Evolutionary conservation across 2,329 filamentous ascomycete species (phyloP).

Genomic region (Pseudogymnoascus sp.): DNA sequence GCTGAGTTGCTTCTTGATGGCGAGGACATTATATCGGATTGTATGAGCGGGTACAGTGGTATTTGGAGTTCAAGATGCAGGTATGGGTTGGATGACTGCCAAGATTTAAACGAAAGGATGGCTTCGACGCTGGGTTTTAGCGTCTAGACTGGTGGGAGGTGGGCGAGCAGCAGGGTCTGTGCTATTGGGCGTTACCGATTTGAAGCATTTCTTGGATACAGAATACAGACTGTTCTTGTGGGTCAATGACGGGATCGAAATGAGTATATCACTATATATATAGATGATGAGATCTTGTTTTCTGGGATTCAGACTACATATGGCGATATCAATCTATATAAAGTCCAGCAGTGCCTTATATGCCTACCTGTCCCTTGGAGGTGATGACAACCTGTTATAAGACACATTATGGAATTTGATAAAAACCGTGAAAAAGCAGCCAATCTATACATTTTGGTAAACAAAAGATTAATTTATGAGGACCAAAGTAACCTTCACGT

Average conservation of each 20-base stretch:
- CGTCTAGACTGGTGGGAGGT: not conserved
- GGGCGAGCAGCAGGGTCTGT: not conserved
- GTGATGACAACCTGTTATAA: not conserved
- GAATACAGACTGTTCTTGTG: not conserved
- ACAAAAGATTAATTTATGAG: not conserved
- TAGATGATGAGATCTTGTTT: not conserved
- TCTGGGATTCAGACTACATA: not conserved
- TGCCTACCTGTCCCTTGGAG: not conserved
- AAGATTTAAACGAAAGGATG: not conserved
- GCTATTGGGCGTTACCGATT: not conserved
- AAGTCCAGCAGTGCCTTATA: too few species aligned
- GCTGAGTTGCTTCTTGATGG: constrained; percentile 52
- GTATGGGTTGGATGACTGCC: not conserved
- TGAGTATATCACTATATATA: not conserved
- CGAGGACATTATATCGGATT: constrained; percentile 27
- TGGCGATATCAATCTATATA: not conserved
- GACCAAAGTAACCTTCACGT: not conserved
- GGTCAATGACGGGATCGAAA: not conserved
- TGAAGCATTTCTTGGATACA: not conserved
- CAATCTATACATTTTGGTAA: not conserved
- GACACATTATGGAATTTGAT: not conserved
- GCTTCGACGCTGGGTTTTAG: not conserved
- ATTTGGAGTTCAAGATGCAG: not conserved
- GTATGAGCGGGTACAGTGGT: constrained; percentile 15
- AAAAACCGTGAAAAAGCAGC: not conserved